phyloP scores from a whole-genome alignment of 345 rosid genomes.

The Salix caprea region DNA sequence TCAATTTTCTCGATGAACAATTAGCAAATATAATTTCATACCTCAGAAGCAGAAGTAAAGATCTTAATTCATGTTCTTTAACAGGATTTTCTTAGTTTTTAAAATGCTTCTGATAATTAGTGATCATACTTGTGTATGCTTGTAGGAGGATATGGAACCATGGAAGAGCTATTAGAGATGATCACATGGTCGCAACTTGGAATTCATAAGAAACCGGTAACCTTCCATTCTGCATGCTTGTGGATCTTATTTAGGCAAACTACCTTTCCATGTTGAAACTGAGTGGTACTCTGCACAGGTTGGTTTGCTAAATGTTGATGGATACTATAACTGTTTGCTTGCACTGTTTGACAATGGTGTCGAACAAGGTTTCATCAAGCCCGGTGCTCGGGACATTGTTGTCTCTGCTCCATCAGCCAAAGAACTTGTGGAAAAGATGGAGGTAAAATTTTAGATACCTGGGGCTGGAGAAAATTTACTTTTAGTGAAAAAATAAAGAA shows the following conservation, averaged over 20 bases:
- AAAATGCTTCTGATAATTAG: background rate
- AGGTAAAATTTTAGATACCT: slow-evolving; percentile 44
- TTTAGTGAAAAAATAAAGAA: background rate
- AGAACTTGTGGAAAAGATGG: slow-evolving; percentile 85
- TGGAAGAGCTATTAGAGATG: slow-evolving; percentile 96
- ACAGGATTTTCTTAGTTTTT: background rate
- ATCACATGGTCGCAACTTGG: slow-evolving; percentile 98
- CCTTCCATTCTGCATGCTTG: slow-evolving; percentile 18
- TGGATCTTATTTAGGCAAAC: background rate
- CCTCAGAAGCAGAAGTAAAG: background rate
- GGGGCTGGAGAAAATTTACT: background rate
- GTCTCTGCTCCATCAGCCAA: slow-evolving; percentile 83
- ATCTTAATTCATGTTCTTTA: background rate
- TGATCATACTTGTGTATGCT: background rate
- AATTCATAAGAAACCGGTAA: slow-evolving; percentile 87
- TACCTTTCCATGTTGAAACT: background rate
- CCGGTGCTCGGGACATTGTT: slow-evolving; percentile 69
- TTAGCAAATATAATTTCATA: background rate
- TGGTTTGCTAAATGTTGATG: slow-evolving; percentile 91
- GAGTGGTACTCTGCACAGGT: slow-evolving; percentile 40
- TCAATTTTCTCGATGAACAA: slow-evolving; percentile 4
- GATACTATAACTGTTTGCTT: slow-evolving; percentile 77
- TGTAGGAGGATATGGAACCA: slow-evolving; percentile 93
- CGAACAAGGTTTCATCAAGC: slow-evolving; percentile 89
- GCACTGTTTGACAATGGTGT: slow-evolving; percentile 85